A percentile compares a stretch with the other conserved stretches of the same genome.
Conservation (phyloP, 305 asterid genomes). For the Fraxinus platypoda region DNA sequence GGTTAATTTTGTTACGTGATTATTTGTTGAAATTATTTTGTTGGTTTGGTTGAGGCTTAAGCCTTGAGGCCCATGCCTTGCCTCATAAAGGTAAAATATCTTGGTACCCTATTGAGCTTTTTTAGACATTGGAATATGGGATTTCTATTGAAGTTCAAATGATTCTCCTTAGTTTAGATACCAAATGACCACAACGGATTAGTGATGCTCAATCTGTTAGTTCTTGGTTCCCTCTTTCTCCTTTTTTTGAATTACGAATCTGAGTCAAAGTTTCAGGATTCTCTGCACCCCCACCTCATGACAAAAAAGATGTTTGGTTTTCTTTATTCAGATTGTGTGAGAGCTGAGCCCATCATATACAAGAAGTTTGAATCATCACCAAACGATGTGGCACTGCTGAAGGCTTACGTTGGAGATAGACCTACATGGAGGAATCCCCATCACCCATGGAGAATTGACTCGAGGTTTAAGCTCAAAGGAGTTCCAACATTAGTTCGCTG, state of each 20-base stretch:
- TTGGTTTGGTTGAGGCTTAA: not conserved
- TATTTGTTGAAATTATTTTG: no score
- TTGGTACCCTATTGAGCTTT: not conserved
- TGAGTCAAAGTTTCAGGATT: not conserved
- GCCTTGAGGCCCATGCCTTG: not conserved
- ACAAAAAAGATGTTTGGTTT: not conserved
- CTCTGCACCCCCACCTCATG: not conserved
- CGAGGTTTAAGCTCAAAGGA: slow-evolving; percentile 62
- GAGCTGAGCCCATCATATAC: slow-evolving; percentile 96
- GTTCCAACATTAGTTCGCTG: slow-evolving; percentile 84
- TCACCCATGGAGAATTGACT: slow-evolving; percentile 80
- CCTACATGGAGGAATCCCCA: slow-evolving; percentile 77
- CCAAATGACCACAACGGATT: not conserved
- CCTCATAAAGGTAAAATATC: not conserved
- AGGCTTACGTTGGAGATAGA: slow-evolving; percentile 88
- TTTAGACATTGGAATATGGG: not conserved
- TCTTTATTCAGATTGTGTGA: slow-evolving; percentile 62
- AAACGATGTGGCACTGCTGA: slow-evolving; percentile 61
- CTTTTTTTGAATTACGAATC: not conserved
- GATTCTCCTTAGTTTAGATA: not conserved
- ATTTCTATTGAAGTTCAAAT: not conserved
- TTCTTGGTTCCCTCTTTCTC: not conserved
- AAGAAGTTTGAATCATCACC: slow-evolving; percentile 74
- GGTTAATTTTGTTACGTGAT: not conserved
- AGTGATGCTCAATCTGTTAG: not conserved